Conservation (phyloP, 192 early-diverging fungal genomes). For the Coemansia sp. region DNA sequence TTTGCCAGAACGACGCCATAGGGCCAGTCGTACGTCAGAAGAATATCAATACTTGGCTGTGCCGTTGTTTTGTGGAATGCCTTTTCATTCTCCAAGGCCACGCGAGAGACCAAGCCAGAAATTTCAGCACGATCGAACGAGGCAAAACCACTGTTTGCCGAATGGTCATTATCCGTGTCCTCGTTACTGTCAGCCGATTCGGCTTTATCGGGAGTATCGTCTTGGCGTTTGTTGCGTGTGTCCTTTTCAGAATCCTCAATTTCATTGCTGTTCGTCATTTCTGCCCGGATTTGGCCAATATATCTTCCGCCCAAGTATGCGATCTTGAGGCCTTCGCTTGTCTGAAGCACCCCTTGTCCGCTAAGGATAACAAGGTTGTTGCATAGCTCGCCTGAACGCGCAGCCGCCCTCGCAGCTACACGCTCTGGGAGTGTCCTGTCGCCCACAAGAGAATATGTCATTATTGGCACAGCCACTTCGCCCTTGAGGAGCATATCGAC, state of each 20-base stretch:
- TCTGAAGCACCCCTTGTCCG: slow-evolving; percentile 49
- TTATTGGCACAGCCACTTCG: slow-evolving; percentile 63
- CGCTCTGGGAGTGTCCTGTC: slow-evolving; percentile 59
- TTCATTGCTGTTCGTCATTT: background rate
- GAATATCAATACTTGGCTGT: slow-evolving; percentile 65
- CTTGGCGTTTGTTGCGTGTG: background rate
- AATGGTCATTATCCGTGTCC: background rate
- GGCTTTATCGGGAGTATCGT: background rate
- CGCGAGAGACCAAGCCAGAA: slow-evolving; percentile 22
- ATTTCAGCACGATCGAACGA: slow-evolving; percentile 30
- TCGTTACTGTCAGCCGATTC: background rate
- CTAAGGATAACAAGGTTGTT: slow-evolving; percentile 73
- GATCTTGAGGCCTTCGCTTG: slow-evolving; percentile 50
- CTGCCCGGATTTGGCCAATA: slow-evolving; percentile 7
- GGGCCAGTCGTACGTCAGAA: slow-evolving; percentile 85
- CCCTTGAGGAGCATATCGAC: slow-evolving; percentile 57
- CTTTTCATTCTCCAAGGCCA: slow-evolving; percentile 42
- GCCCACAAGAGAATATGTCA: slow-evolving; percentile 76
- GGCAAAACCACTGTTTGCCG: background rate
- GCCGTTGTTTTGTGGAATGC: slow-evolving; percentile 28
- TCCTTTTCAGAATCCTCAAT: background rate
- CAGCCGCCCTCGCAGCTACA: slow-evolving; percentile 55
- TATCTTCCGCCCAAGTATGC: slow-evolving; percentile 48
- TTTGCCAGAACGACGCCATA: slow-evolving; percentile 32
- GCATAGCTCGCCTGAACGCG: slow-evolving; percentile 70